Evolutionary conservation across 192 early-diverging fungal species (phyloP).

Genomic region (Coemansia asiatica): DNA sequence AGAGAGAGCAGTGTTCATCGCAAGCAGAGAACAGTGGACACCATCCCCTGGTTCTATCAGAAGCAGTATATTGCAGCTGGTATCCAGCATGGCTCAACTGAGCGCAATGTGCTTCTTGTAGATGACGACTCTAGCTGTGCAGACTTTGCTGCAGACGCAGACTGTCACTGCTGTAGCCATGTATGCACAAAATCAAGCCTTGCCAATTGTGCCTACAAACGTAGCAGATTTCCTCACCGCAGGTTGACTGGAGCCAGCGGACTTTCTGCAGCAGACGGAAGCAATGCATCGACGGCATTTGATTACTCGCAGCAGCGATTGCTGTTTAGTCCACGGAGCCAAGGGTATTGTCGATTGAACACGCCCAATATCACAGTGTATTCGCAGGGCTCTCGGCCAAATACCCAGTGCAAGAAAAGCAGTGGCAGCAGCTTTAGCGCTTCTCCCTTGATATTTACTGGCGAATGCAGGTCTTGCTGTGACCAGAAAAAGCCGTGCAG

Average conservation of each 20-base stretch:
- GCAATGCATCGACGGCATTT: slow-evolving; percentile 8
- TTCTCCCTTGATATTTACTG: neutral
- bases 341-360: neutral
- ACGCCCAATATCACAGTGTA: neutral
- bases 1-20: neutral
- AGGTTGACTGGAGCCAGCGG: slow-evolving; percentile 9
- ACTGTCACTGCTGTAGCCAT: neutral
- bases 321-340: neutral
- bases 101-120: slow-evolving; percentile 24
- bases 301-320: slow-evolving; percentile 6
- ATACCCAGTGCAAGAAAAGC: neutral
- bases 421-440: neutral
- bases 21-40: neutral
- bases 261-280: slow-evolving; percentile 11
- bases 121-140: slow-evolving; percentile 49
- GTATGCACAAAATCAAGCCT: neutral
- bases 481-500: slow-evolving; percentile 10
- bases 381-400: neutral
- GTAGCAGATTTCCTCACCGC: neutral
- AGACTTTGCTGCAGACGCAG: slow-evolving; percentile 17
- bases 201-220: neutral
- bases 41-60: slow-evolving; percentile 24
- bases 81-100: neutral
- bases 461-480: slow-evolving; percentile 6
- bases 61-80: slow-evolving; percentile 1